Conservation (phyloP, 2,329 filamentous ascomycete genomes). For the Chaetomiaceae sp. region DNA sequence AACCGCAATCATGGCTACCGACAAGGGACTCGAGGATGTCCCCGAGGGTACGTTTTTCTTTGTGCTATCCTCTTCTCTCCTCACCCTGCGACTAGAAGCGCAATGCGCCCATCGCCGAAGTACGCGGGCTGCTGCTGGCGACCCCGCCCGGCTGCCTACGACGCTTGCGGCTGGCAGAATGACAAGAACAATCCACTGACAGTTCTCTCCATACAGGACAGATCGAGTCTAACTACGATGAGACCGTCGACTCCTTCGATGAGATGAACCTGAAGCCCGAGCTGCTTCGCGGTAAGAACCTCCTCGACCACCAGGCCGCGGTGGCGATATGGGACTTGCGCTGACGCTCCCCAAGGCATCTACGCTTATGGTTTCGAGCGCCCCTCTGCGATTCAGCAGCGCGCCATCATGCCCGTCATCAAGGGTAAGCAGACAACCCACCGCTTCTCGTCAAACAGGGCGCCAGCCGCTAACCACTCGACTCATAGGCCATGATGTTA, state of each 20-base stretch:
- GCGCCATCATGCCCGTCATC: slow-evolving; percentile 99
- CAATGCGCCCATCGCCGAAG: slow-evolving; percentile 5
- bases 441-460: no score
- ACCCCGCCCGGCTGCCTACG: slow-evolving; percentile 4
- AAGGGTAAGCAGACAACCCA: slow-evolving; percentile 71
- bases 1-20: slow-evolving; percentile 94
- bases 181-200: slow-evolving; percentile 18
- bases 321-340: slow-evolving; percentile 12
- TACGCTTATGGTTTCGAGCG: slow-evolving; percentile 99
- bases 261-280: slow-evolving; percentile 95
- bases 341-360: slow-evolving; percentile 54
- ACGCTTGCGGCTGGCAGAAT: slow-evolving; percentile 1
- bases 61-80: neutral
- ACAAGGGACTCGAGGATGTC: slow-evolving; percentile 97
- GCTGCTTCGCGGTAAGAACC: slow-evolving; percentile 76
- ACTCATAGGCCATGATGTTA: slow-evolving; percentile 91
- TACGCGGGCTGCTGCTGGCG: slow-evolving; percentile 2
- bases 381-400: slow-evolving; percentile 98
- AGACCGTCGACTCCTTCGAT: slow-evolving; percentile 98
- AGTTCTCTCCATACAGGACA: slow-evolving; percentile 56
- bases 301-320: slow-evolving; percentile 11
- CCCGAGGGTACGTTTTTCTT: slow-evolving; percentile 69
- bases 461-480: no score
- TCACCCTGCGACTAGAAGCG: neutral
- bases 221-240: slow-evolving; percentile 99